These are phyloP conservation scores for Nemania sp. DNA, from an alignment of 2,329 filamentous ascomycete genomes.

Conservation along the genomic window DNA sequence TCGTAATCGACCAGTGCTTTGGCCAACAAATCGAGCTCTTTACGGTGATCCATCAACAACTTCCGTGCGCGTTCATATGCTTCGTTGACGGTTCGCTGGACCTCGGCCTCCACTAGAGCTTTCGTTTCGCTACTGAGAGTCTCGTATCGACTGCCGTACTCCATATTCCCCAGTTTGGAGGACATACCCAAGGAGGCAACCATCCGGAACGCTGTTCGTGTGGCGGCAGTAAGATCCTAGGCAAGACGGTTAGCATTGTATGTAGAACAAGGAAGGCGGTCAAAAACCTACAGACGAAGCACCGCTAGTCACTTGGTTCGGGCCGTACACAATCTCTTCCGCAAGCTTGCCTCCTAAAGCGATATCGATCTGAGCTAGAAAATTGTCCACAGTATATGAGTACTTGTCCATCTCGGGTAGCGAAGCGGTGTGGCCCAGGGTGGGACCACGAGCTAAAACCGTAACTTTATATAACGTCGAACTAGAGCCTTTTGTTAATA, in stretches of 20 bases:
- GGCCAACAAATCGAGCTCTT: constrained; percentile 88
- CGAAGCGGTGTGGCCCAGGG: constrained; percentile 87
- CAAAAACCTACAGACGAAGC: constrained; percentile 75
- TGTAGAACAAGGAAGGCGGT: not conserved
- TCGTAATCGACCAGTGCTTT: constrained; percentile 94
- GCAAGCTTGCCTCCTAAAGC: constrained; percentile 88
- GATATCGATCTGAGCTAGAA: constrained; percentile 82
- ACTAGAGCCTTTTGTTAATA: constrained; percentile 79
- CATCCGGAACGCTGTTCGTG: constrained; percentile 85
- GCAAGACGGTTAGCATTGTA: constrained; percentile 46
- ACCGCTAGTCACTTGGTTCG: constrained; percentile 91
- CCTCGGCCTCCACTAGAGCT: constrained; percentile 86
- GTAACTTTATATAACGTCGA: constrained; percentile 95
- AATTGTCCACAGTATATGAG: constrained; percentile 86
- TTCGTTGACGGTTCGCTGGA: constrained; percentile 85
- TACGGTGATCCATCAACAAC: constrained; percentile 79
- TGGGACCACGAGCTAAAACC: constrained; percentile 89
- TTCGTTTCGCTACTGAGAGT: constrained; percentile 88
- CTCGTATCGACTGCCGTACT: constrained; percentile 84
- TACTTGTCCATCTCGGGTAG: constrained; percentile 94
- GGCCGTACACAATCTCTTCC: constrained; percentile 90
- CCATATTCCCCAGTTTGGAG: constrained; percentile 86
- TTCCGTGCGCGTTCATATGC: constrained; percentile 78
- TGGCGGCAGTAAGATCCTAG: constrained; percentile 86
- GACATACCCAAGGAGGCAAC: constrained; percentile 93